Percentiles rank a stretch among this genome's conserved stretches.
Conservation (phyloP, 257 asterid genomes). For the Ballota nigra region DNA sequence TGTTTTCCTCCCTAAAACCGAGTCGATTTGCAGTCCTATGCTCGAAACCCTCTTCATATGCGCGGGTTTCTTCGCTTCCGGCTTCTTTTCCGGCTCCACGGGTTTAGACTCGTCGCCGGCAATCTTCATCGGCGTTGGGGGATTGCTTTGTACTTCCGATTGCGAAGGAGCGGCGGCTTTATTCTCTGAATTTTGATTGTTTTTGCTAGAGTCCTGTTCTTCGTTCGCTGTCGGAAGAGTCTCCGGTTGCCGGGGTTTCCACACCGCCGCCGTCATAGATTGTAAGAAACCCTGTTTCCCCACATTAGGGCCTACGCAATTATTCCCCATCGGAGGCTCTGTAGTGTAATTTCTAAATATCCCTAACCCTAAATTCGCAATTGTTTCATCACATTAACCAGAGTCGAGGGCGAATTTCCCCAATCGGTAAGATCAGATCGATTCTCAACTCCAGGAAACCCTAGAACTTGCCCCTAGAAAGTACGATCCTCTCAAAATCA, state of each 20-base stretch:
- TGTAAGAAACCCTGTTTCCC: constrained; percentile 55
- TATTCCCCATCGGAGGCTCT: constrained; percentile 55
- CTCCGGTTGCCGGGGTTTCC: constrained; percentile 43
- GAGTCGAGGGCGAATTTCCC: background rate
- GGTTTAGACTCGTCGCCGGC: constrained; percentile 24
- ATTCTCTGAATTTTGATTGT: constrained; percentile 14
- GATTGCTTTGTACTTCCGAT: constrained; percentile 29
- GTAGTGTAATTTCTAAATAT: background rate
- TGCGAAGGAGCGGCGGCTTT: constrained; percentile 19
- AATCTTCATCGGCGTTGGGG: constrained; percentile 46
- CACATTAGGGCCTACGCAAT: constrained; percentile 54
- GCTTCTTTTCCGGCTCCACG: constrained; percentile 17
- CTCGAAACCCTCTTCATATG: constrained; percentile 40
- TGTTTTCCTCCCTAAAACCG: constrained; percentile 41
- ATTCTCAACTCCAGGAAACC: constrained; percentile 16
- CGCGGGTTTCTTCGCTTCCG: constrained; percentile 25
- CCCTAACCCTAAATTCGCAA: background rate
- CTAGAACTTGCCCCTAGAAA: background rate
- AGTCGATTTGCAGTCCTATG: constrained; percentile 39
- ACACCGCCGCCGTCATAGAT: constrained; percentile 57
- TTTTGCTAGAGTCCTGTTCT: constrained; percentile 30
- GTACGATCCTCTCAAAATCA: background rate
- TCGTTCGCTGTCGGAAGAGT: constrained; percentile 32
- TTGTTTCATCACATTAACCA: constrained; percentile 30
- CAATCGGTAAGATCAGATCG: constrained; percentile 8